These are phyloP conservation scores for Bocquillonia castaneifolia DNA, from an alignment of 441 rosid species.

Conservation along the genomic window DNA sequence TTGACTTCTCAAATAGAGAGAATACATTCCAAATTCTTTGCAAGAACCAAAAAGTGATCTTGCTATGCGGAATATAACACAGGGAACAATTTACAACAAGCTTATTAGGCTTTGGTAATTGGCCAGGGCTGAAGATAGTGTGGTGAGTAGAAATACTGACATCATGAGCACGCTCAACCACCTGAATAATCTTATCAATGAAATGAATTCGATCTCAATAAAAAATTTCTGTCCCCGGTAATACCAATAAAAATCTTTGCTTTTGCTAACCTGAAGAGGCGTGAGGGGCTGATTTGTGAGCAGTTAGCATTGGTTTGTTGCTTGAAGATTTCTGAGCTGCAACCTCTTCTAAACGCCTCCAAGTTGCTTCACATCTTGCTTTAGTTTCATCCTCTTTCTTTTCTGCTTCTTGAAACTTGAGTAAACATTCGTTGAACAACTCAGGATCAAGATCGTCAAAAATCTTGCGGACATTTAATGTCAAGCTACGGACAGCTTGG, in stretches of 20 bases:
- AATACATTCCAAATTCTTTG: background rate
- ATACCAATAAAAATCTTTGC: conserved; percentile 16
- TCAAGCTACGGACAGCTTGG: conserved; percentile 74
- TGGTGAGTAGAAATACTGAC: background rate
- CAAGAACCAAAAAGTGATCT: background rate
- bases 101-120: background rate
- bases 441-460: conserved; percentile 70
- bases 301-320: conserved; percentile 22
- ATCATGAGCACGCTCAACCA: conserved; percentile 9
- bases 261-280: conserved; percentile 27
- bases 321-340: conserved; percentile 36
- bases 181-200: conserved; percentile 9
- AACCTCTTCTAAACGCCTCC: conserved; percentile 69
- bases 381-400: conserved; percentile 40
- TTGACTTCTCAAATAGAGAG: background rate
- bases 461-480: conserved; percentile 68
- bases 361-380: conserved; percentile 51
- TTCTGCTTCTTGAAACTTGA: conserved; percentile 55
- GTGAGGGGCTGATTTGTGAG: conserved; percentile 16
- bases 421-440: conserved; percentile 56
- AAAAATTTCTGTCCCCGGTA: conserved; percentile 14
- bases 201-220: conserved; percentile 21
- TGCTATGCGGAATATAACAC: background rate
- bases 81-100: conserved; percentile 19
- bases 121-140: conserved; percentile 6